Base-by-base conservation (phyloP, 1,139 yeast species). In the Geotrichum reessii region DNA sequence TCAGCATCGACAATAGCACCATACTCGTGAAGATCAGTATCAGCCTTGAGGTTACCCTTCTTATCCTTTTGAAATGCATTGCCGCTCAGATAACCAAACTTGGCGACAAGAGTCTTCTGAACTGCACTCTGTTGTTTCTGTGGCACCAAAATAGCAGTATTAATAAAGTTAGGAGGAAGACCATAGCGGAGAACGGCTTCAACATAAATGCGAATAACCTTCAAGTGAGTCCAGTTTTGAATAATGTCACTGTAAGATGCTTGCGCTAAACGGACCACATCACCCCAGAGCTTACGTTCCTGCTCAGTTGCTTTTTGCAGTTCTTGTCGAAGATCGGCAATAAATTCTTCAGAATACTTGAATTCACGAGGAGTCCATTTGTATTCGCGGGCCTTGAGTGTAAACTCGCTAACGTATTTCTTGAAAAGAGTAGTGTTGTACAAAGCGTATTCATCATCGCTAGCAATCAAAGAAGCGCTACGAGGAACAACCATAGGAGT, bases 291-390 rank as follows among this genome's bases (percentile, higher is more conserved):
- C 65, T 84, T 83, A 53, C 83, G 80, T 75, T 92, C 98, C 50
- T 83, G 81, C 66, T 85, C 83, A 56, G 83, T 81, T 17, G 96
- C 91, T 63, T 82, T 77, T 68, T 85, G 87, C 67, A 83, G 86
- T 72, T 92, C 97, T 71, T 85, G 81, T 71, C 87, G 82, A 77
- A 89, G 77, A 65, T 82, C 81, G 66, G 84, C 85, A 62, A 90
- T 81, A 40, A 79, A 74, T 63, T 86, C 92, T 67, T 89, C 96
- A 19, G 93, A 86, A 74, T 90, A 91, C 61, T 85, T 83, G 70
- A 91, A 91, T 67, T 95, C 99, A 70, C 99, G 84, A 56, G 97
- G 97, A 62, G 87, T 84, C 86, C 92, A 93, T 74, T 89, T 89
- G 65, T 79, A 81, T 67, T 95, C 99, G 71, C 99, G 83, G 50